A percentile compares a stretch with the other conserved stretches of the same genome.
phyloP scores from a whole-genome alignment of 495 filamentous ascomycete genomes.

The Podospora comata region DNA sequence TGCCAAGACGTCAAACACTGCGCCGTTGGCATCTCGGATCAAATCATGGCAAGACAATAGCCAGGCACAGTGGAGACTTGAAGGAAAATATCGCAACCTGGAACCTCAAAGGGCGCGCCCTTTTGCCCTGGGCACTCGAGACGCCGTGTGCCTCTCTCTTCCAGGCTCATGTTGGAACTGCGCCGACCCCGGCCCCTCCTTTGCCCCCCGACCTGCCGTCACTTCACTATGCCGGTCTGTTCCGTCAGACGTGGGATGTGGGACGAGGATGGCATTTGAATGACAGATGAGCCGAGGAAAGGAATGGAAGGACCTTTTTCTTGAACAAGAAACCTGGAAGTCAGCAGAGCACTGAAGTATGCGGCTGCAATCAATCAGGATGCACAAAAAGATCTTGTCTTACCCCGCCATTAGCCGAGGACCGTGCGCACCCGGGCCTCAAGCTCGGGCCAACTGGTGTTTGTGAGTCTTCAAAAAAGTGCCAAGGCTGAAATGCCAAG shows the following conservation, averaged over 20 bases:
- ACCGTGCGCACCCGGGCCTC: not conserved
- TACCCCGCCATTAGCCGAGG: slow-evolving; percentile 13
- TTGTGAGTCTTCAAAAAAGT: not conserved
- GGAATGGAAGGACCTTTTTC: not conserved
- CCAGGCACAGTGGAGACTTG: slow-evolving; percentile 9
- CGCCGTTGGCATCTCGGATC: slow-evolving; percentile 13
- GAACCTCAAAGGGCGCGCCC: slow-evolving; percentile 1
- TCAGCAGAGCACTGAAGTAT: not conserved
- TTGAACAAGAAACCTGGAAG: not conserved
- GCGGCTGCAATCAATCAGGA: not conserved
- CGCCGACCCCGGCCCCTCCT: slow-evolving; percentile 3
- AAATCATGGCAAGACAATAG: slow-evolving; percentile 2
- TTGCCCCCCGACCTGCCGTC: not conserved
- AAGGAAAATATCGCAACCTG: slow-evolving; percentile 15
- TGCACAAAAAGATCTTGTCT: slow-evolving; percentile 6
- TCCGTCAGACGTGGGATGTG: not conserved
- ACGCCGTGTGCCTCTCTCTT: not conserved
- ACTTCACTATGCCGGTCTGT: slow-evolving; percentile 4
- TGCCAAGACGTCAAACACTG: slow-evolving; percentile 7
- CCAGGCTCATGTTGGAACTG: not conserved
- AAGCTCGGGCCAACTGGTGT: slow-evolving; percentile 16
- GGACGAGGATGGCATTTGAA: not conserved
- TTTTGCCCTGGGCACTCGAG: not conserved
- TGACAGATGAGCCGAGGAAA: slow-evolving; percentile 1
- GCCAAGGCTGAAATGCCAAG: slow-evolving; percentile 4